phyloP scores from a whole-genome alignment of 1,284 basidiomycete genomes.

The Cutaneotrichosporon curvatum region DNA sequence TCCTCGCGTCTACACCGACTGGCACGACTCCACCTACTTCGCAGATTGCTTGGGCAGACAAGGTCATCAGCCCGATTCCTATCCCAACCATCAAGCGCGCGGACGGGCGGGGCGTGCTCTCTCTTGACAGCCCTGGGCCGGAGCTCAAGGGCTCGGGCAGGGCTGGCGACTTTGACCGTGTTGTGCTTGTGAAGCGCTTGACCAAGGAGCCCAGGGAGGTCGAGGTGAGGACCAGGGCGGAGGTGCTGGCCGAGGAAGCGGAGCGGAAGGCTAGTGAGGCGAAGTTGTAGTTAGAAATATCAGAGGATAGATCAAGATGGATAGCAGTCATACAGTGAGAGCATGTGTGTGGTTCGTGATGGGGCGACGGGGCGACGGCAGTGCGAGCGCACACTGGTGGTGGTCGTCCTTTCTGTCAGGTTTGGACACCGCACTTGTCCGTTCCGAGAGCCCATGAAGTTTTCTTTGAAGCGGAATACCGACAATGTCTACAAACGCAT shows the following conservation, averaged over 20 bases:
- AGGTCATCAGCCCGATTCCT: slow-evolving; percentile 11
- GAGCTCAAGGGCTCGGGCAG: slow-evolving; percentile 7
- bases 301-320: no score
- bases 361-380: no score
- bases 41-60: slow-evolving; percentile 10
- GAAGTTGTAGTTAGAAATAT: slow-evolving; percentile 4
- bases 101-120: slow-evolving; percentile 7
- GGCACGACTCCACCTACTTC: not conserved
- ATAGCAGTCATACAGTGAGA: no score
- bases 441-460: no score
- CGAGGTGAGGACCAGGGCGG: not conserved
- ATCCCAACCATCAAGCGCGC: not conserved
- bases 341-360: no score
- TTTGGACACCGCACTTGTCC: no score
- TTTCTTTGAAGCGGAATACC: no score
- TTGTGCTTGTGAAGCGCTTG: slow-evolving; percentile 6
- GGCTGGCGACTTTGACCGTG: slow-evolving; percentile 14
- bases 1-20: slow-evolving; percentile 4
- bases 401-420: no score
- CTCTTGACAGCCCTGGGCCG: slow-evolving; percentile 8
- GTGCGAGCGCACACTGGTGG: no score
- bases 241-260: not conserved
- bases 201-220: slow-evolving; percentile 1
- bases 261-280: no score
- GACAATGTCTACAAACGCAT: no score